These are phyloP conservation scores for Scedosporium aurantiacum DNA, from an alignment of 2,329 filamentous ascomycete species.

Conservation along the genomic window DNA sequence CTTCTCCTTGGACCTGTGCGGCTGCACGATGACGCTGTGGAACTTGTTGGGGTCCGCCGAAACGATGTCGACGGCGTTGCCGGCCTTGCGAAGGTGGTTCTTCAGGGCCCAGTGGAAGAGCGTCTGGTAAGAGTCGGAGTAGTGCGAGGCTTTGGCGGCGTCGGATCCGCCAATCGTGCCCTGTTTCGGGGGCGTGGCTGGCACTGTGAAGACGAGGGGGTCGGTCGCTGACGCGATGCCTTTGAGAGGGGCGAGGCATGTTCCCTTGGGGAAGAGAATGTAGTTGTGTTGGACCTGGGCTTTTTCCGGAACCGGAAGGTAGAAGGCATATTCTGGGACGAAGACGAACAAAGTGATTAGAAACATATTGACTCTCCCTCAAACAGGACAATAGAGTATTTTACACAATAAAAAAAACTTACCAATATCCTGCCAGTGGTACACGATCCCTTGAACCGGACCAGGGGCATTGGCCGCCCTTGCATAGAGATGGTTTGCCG, in stretches of 20 bases:
- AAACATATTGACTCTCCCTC: no score
- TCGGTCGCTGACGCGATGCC: conserved; percentile 29
- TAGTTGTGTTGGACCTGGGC: conserved; percentile 56
- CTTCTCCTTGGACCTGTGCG: conserved; percentile 48
- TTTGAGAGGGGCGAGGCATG: conserved; percentile 37
- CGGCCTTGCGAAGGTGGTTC: conserved; percentile 36
- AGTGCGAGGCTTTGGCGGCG: conserved; percentile 35
- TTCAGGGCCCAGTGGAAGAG: conserved; percentile 52
- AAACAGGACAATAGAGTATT: not conserved
- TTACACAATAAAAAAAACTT: conserved; percentile 12
- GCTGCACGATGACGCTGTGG: conserved; percentile 42
- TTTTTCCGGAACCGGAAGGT: conserved; percentile 54
- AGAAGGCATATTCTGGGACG: conserved; percentile 47
- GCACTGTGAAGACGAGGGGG: conserved; percentile 54
- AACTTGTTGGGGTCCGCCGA: conserved; percentile 45
- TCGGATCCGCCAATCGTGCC: conserved; percentile 42
- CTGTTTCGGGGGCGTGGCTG: conserved; percentile 48
- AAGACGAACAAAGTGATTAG: no score
- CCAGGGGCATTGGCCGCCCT: conserved; percentile 37
- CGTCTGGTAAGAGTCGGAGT: conserved; percentile 47
- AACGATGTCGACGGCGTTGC: conserved; percentile 36
- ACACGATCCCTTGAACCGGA: conserved; percentile 42
- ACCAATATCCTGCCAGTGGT: conserved; percentile 54
- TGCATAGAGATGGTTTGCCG: conserved; percentile 46
- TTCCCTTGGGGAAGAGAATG: conserved; percentile 46